A percentile compares a stretch with the other conserved stretches of the same genome.
Evolutionary conservation across 1,284 basidiomycete genomes (phyloP).

Genomic region (Ustilago shanxiensis): DNA sequence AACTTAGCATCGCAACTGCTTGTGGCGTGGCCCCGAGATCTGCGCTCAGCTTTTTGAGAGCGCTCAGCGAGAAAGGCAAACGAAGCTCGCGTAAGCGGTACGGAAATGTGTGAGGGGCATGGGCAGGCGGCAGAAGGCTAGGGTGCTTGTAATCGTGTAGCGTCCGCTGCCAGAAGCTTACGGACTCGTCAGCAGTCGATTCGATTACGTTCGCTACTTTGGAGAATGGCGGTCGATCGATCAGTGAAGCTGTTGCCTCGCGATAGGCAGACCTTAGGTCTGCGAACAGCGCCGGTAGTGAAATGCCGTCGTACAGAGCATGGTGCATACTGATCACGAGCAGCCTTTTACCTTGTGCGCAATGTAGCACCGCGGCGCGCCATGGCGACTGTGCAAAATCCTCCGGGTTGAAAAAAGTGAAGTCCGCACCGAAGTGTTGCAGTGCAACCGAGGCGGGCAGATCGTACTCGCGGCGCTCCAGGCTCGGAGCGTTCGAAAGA

Average conservation of each 20-base stretch:
- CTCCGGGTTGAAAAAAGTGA: constrained; percentile 13
- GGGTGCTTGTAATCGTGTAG: too few species aligned
- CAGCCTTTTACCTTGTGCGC: constrained; percentile 1
- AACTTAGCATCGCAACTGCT: constrained; percentile 15
- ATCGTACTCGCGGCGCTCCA: too few species aligned
- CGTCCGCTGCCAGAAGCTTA: too few species aligned
- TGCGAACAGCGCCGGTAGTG: constrained; percentile 14
- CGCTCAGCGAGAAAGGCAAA: neutral
- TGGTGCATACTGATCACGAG: constrained; percentile 27
- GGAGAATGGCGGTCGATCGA: constrained; percentile 4
- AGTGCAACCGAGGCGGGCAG: too few species aligned
- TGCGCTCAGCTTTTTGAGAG: constrained; percentile 7
- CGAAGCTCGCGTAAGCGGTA: too few species aligned
- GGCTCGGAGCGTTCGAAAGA: too few species aligned
- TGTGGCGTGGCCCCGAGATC: constrained; percentile 15
- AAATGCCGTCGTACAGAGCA: constrained; percentile 31
- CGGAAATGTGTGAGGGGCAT: too few species aligned
- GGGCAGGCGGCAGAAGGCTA: too few species aligned
- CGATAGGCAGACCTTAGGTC: constrained; percentile 11
- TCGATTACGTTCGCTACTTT: too few species aligned
- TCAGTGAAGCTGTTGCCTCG: neutral
- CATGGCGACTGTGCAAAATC: constrained; percentile 10
- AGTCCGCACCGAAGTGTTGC: neutral
- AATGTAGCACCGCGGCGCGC: constrained; percentile 15
- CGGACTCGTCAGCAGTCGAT: too few species aligned